These are phyloP conservation scores for Amanita phalloides DNA, from an alignment of 768 basidiomycete genomes.

Conservation along the genomic window DNA sequence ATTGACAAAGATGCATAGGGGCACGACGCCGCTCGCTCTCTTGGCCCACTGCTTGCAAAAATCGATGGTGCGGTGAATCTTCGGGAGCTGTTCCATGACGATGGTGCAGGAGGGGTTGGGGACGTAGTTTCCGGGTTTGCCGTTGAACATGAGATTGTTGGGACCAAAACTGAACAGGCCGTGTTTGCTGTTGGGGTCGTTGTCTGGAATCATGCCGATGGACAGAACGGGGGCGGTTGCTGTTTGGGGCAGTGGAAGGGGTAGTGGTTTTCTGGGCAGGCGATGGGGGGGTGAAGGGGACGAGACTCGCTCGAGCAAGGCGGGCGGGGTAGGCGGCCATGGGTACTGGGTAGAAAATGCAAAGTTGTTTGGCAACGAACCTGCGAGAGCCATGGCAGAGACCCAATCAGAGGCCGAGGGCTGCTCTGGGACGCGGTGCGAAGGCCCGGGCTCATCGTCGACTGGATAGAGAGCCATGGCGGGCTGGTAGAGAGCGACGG, in stretches of 20 bases:
- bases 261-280: neutral
- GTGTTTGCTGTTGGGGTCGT: slow-evolving; percentile 33
- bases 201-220: slow-evolving; percentile 38
- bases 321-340: slow-evolving; percentile 5
- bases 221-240: slow-evolving; percentile 4
- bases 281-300: neutral
- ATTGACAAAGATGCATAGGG: slow-evolving; percentile 33
- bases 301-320: slow-evolving; percentile 2
- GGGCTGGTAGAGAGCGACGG: neutral
- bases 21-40: slow-evolving; percentile 22
- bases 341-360: slow-evolving; percentile 4
- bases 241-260: slow-evolving; percentile 7
- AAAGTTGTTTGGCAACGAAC: slow-evolving; percentile 5
- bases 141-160: neutral
- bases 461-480: neutral
- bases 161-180: slow-evolving; percentile 27
- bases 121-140: slow-evolving; percentile 15
- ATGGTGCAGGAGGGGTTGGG: slow-evolving; percentile 41
- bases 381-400: slow-evolving; percentile 30
- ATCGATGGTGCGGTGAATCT: slow-evolving; percentile 31
- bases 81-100: slow-evolving; percentile 48
- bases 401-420: slow-evolving; percentile 23
- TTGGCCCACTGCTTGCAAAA: slow-evolving; percentile 32
- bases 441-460: neutral
- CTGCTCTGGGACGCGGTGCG: neutral